Evolutionary conservation across 805 yeast species (phyloP), one percentile per base, ranked within the genome.

Genomic region (Jamesozyma gamospora): DNA sequence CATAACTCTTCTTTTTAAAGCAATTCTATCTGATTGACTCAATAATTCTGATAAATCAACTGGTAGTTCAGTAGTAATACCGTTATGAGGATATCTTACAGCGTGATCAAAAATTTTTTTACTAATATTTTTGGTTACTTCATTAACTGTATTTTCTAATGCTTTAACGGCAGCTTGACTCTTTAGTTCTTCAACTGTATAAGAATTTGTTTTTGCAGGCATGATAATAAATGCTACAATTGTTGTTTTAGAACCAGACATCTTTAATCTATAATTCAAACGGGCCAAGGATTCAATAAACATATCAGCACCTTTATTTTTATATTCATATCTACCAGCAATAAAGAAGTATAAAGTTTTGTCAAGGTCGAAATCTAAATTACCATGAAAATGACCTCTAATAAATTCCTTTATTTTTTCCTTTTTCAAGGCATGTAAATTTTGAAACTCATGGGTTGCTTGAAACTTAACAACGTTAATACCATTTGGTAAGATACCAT

Each of bases 381-480:
- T 87, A 39, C 98, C 98, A 63, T 92, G 92, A 67, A 90, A 90
- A 61, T 90, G 98, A 46, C 98, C 98, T 52, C 94, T 78, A 46
- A 92, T 81, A 58, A 90, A 90, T 55, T 92, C 96, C 59, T 87
- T 81, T 58, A 90, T 88, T 61, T 85, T 86, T 39, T 79, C 95
- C 70, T 90, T 90, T 64, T 81, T 79, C 48, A 79, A 64, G 17
- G 96, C 96, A 66, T 90, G 98, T 63, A 90, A 70, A 63, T 92
- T 90, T 66, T 90, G 98, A 68, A 90, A 90, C 66, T 90, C 98
- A 63, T 90, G 98, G 49, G 90, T 95, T 1, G 97, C 97, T 55
- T 84, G 90, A 65, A 90, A 90, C 66, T 90, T 90, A 47, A 88
- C 86, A 41, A 90, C 97, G 58, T 90, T 90, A 46, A 90, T 71